These are phyloP conservation scores for Epichloe glyceriae DNA, from an alignment of 2,329 filamentous ascomycete species.

Conservation along the genomic window DNA sequence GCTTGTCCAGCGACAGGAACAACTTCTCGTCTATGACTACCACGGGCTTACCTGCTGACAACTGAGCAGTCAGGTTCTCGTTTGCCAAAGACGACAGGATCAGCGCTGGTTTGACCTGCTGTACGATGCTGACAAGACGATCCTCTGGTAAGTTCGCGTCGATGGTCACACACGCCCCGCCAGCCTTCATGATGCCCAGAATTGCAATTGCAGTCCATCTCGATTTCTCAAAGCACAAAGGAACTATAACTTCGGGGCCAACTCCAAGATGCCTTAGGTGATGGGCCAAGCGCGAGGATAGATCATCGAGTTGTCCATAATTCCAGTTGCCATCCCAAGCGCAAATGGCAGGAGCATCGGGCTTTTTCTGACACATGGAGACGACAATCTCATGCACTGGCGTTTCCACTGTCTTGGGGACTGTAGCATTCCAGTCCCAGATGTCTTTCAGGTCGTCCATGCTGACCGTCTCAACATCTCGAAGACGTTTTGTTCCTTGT, in stretches of 20 bases:
- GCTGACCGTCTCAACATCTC: neutral
- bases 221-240: slow-evolving; percentile 8
- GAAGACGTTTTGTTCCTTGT: neutral
- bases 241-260: slow-evolving; percentile 1
- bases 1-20: neutral
- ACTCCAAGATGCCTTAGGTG: slow-evolving; percentile 4
- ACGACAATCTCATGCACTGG: slow-evolving; percentile 6
- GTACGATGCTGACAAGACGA: slow-evolving; percentile 8
- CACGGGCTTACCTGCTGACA: neutral
- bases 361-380: neutral
- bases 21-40: slow-evolving; percentile 1
- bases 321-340: slow-evolving; percentile 27
- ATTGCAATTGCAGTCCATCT: slow-evolving; percentile 6
- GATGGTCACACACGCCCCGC: slow-evolving; percentile 2
- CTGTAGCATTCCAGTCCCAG: slow-evolving; percentile 4
- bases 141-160: slow-evolving; percentile 10
- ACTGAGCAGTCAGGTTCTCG: slow-evolving; percentile 2
- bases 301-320: slow-evolving; percentile 18
- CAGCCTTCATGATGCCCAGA: slow-evolving; percentile 5
- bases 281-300: slow-evolving; percentile 6
- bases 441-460: slow-evolving; percentile 5
- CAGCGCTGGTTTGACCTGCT: slow-evolving; percentile 8
- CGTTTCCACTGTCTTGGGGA: slow-evolving; percentile 1
- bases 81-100: slow-evolving; percentile 10
- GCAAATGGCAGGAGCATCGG: slow-evolving; percentile 6